Conservation (phyloP, 2,329 filamentous ascomycete genomes). For the Pseudogymnoascus sp. region DNA sequence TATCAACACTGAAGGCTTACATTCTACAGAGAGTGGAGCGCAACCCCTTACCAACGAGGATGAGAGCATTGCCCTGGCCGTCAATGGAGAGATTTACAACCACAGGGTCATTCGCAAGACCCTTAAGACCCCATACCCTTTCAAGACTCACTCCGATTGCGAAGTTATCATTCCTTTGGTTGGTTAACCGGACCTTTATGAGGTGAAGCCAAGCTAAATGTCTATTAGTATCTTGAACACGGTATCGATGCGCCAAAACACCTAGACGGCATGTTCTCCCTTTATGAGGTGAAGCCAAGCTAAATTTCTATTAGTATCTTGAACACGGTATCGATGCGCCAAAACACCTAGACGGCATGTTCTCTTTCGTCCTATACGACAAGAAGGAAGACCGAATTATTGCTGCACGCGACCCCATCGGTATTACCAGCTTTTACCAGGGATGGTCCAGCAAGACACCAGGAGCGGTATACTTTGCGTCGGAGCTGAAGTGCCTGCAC, state of each 20-base stretch:
- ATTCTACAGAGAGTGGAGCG: slow-evolving; percentile 72
- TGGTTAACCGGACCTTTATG: slow-evolving; percentile 30
- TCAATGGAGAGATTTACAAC: slow-evolving; percentile 99
- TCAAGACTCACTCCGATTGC: slow-evolving; percentile 98
- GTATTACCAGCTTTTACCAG: slow-evolving; percentile 95
- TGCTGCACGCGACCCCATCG: slow-evolving; percentile 92
- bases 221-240: slow-evolving; percentile 73
- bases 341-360: slow-evolving; percentile 96
- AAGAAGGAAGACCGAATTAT: slow-evolving; percentile 87
- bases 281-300: neutral
- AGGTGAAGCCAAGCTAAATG: slow-evolving; percentile 11
- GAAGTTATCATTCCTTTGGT: slow-evolving; percentile 98
- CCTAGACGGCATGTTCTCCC: slow-evolving; percentile 99
- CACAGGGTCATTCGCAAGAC: slow-evolving; percentile 88
- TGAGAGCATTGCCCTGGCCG: slow-evolving; percentile 77
- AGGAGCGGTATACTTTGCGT: slow-evolving; percentile 86
- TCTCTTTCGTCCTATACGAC: slow-evolving; percentile 97
- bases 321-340: slow-evolving; percentile 88
- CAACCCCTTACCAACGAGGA: slow-evolving; percentile 93
- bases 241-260: slow-evolving; percentile 85
- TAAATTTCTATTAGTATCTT: slow-evolving; percentile 57
- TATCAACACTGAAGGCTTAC: slow-evolving; percentile 5
- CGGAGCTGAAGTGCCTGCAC: slow-evolving; percentile 88
- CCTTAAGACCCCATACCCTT: slow-evolving; percentile 77
- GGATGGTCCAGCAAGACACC: slow-evolving; percentile 80